phyloP scores from a whole-genome alignment of 257 asterid species.

The Ballota nigra region DNA sequence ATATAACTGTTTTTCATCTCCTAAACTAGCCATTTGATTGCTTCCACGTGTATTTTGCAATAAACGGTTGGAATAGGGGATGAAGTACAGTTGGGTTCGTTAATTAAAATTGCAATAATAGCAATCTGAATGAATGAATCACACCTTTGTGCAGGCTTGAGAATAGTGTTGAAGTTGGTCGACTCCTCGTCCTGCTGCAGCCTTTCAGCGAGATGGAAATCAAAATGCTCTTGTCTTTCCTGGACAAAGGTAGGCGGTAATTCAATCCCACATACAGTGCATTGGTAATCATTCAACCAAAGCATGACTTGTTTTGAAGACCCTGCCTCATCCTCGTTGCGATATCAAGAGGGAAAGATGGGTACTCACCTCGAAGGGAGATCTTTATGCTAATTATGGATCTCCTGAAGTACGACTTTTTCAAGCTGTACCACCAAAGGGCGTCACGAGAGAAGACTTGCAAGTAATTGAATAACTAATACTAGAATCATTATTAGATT shows the following conservation, averaged over 20 bases:
- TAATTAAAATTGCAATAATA: not conserved
- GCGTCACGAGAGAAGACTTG: no score
- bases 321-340: conserved; percentile 32
- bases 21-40: no score
- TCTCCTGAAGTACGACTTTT: no score
- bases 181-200: conserved; percentile 87
- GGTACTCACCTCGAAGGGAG: no score
- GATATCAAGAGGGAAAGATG: no score
- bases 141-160: conserved; percentile 42
- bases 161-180: conserved; percentile 26
- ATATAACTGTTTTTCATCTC: not conserved
- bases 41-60: no score
- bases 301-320: conserved; percentile 32
- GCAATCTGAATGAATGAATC: conserved; percentile 4
- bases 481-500: no score
- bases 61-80: no score
- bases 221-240: conserved; percentile 91
- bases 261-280: conserved; percentile 81
- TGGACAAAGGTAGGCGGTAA: conserved; percentile 74
- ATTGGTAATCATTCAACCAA: conserved; percentile 78
- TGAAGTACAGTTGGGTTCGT: no score
- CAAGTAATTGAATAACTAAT: no score
- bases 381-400: no score
- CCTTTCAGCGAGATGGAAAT: conserved; percentile 88
- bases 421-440: no score